Base-by-base conservation (phyloP, 23 red algal species). In the Gracilaria gracilis region DNA sequence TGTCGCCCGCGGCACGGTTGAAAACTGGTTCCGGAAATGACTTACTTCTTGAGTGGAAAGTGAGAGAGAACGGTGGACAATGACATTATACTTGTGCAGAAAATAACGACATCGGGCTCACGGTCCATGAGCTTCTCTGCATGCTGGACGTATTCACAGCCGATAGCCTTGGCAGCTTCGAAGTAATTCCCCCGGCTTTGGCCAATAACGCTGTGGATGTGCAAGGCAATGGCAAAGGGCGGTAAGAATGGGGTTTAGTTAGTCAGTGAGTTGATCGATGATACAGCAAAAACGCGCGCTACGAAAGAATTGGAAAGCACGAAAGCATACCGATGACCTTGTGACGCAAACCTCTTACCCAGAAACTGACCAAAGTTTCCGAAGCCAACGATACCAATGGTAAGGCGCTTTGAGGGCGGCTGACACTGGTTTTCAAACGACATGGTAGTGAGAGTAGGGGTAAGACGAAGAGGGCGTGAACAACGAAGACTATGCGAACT, bases 291-390 rank as follows among this genome's bases (percentile, higher is more conserved):
- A 11, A 46, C 42, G 42, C 42, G 42, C 42, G 59, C 1, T 62
- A 55, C 51, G 51, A 9, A 1, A 15, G 9, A 55, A 55, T 1
- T 1, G 17, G 16, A 19, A 20, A 55, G 51, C 2, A 33, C 62
- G 16, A 67, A 28, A 74, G 44, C 72, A 3, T 51, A 77, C 57
- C 89, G 23, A 82, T 99, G 97, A 39, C 94, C 94, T 47, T 86
- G 85, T 13, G 76, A 40, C 20, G 95, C 94, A 82, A 96, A 99
- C 40, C 79, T 74, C 38, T 82, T 88, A 32, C 89, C 91, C 29
- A 99, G 85, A 71, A 99, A 99, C 77, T 99, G 97, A 32, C 97
- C 97, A 62, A 99, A 99, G 87, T 96, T 99, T 27, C 97, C 97
- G 81, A 99, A 99, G 28, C 97, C 97, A 38, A 99, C 95, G n/a